Base-by-base conservation (phyloP, 371 early-diverging fungal genomes). In the Edhazardia aedis region DNA sequence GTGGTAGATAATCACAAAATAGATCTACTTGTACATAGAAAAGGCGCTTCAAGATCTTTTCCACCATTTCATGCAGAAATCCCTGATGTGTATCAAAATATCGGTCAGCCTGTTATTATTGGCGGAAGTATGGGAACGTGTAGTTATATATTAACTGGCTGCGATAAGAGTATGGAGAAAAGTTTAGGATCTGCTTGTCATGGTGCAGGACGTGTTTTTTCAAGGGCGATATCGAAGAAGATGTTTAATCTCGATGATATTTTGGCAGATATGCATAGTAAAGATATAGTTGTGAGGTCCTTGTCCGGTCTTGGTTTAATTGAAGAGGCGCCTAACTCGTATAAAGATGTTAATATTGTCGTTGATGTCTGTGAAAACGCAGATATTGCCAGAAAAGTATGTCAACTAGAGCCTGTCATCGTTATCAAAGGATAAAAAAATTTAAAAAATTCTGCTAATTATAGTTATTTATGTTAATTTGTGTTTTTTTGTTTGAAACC, bases 371-470 rank as follows among this genome's bases (percentile, higher is more conserved):
- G 59, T 37, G 67, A 63, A n/a, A 51, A 47, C 22, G 25, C 30
- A n/a, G 56, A 47, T 27, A 29, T 73, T 12, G 53, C 57, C 11
- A 49, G 60, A 33, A 68, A 39, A 33, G 59, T 67, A 11, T 56
- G 56, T 44, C 59, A 51, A 19, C 21, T 69, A 12, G 43, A 33
- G 25, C 74, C 70, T 27, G n/a, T 68, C 18, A 26, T 56, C 0
- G 71, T 69, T 2, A 55, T 73, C 7, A 73, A 73, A 53, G 74
- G 67, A 39, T 71, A 67, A n/a, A n/a, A n/a, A n/a, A n/a, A n/a
- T n/a, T n/a, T n/a, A n/a, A n/a, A n/a, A n/a, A n/a, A n/a, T n/a
- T n/a, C n/a, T n/a, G n/a, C n/a, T n/a, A n/a, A n/a, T n/a, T n/a
- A n/a, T n/a, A n/a, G n/a, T n/a, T n/a, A n/a, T n/a, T n/a, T n/a